A percentile compares a stretch with the other conserved stretches of the same genome.
These are phyloP conservation scores for Moringa oleifera DNA, from an alignment of 345 rosid species.

Conservation along the genomic window DNA sequence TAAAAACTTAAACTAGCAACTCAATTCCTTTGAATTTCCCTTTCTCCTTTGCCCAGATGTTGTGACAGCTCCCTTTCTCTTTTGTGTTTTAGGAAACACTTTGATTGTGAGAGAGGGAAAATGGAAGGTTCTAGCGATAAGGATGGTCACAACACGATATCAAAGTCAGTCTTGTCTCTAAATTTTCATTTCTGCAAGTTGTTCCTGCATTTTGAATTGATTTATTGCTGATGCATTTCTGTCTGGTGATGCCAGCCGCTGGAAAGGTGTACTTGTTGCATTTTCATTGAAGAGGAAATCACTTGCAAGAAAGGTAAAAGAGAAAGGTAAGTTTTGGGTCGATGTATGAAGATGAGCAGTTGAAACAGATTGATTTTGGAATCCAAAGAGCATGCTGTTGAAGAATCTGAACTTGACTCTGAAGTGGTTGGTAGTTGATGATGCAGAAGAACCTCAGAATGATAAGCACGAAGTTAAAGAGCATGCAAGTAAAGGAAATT, in stretches of 20 bases:
- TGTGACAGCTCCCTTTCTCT: slow-evolving; percentile 4
- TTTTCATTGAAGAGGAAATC: slow-evolving; percentile 28
- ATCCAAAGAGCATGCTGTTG: slow-evolving; percentile 6
- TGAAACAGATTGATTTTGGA: background rate
- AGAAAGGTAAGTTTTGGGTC: slow-evolving; percentile 9
- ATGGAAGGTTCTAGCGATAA: slow-evolving; percentile 5
- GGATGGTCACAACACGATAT: background rate
- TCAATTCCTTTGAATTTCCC: background rate
- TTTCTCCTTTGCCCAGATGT: background rate
- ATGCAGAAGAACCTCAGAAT: slow-evolving; percentile 13
- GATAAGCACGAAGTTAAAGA: slow-evolving; percentile 6
- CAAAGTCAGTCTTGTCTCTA: slow-evolving; percentile 2
- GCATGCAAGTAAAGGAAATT: slow-evolving; percentile 3
- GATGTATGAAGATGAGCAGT: too few species aligned
- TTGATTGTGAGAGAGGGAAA: slow-evolving; percentile 38
- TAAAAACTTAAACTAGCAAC: background rate
- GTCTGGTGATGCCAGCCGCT: slow-evolving; percentile 28
- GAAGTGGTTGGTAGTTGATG: slow-evolving; percentile 4
- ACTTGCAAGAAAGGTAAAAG: slow-evolving; percentile 11
- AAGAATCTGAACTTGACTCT: background rate
- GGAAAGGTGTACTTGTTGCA: slow-evolving; percentile 37
- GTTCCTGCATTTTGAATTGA: background rate
- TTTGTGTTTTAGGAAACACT: slow-evolving; percentile 34
- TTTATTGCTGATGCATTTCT: background rate
- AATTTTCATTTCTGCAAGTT: slow-evolving; percentile 9